Percentiles rank a stretch among this genome's conserved stretches.
phyloP scores from a whole-genome alignment of 225 moss, liverwort and hornwort genomes.

The Neckera pumila region DNA sequence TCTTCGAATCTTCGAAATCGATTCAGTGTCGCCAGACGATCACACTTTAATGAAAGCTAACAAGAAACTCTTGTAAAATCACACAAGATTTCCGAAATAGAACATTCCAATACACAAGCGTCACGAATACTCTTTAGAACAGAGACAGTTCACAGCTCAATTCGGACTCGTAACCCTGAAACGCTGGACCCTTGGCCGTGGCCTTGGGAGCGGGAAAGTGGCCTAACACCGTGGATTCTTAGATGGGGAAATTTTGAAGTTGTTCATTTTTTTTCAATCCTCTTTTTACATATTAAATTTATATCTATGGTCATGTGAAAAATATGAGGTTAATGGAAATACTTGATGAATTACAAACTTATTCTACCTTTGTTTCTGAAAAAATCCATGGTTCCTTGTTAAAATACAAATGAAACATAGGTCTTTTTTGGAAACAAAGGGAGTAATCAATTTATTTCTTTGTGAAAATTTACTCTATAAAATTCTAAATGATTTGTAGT shows the following conservation, averaged over 20 bases:
- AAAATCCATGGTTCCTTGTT: too few relatives aligned
- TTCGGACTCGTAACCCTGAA: conserved; percentile 11
- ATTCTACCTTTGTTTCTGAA: too few relatives aligned
- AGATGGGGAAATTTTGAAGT: background rate
- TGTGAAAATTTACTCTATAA: background rate
- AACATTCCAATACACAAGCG: background rate
- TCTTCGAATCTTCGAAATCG: background rate
- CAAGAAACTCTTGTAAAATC: background rate
- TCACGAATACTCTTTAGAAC: background rate
- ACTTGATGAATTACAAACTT: background rate
- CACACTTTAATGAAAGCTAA: background rate
- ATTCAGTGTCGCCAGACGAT: background rate
- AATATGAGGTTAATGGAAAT: background rate
- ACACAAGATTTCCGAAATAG: background rate
- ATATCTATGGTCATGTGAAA: background rate
- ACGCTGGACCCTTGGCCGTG: background rate
- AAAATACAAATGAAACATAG: too few relatives aligned
- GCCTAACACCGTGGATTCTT: background rate
- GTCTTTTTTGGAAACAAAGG: too few relatives aligned
- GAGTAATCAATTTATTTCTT: background rate
- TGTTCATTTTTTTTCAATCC: background rate
- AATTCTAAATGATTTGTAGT: background rate
- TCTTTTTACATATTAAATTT: background rate
- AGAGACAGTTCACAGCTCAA: conserved; percentile 1
- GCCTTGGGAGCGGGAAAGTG: background rate